These are phyloP conservation scores for Sphagnurus paluster DNA, from an alignment of 1,284 basidiomycete species.

Conservation along the genomic window DNA sequence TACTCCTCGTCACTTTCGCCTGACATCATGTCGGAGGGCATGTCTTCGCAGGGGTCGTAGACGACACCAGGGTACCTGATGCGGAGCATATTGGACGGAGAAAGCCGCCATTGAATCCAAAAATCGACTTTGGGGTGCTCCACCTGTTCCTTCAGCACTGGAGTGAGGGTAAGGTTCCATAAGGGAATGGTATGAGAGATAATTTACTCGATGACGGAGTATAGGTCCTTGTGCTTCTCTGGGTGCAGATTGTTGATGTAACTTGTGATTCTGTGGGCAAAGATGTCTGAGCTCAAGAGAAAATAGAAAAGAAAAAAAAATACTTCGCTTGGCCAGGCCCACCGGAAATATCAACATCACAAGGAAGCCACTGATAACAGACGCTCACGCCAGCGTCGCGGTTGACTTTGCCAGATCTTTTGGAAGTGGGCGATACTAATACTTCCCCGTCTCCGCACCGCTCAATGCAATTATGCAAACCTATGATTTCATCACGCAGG, in stretches of 20 bases:
- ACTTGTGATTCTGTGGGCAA: conserved; percentile 20
- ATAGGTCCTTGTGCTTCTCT: conserved; percentile 11
- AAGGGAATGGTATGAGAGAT: conserved; percentile 19
- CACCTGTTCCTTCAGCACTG: conserved; percentile 12
- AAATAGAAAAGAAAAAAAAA: too few relatives aligned
- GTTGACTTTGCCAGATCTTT: too few relatives aligned
- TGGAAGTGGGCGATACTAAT: too few relatives aligned
- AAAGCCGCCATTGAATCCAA: conserved; percentile 27
- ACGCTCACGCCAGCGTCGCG: too few relatives aligned
- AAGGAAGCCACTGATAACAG: too few relatives aligned
- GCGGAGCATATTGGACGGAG: conserved; percentile 20
- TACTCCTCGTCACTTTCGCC: conserved; percentile 19
- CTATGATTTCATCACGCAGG: too few relatives aligned
- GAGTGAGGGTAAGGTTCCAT: conserved; percentile 21
- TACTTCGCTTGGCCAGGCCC: too few relatives aligned
- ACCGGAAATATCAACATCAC: too few relatives aligned
- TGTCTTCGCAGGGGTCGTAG: conserved; percentile 14
- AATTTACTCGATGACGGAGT: conserved; percentile 16
- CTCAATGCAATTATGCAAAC: too few relatives aligned
- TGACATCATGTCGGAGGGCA: too few relatives aligned
- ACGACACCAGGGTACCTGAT: conserved; percentile 14
- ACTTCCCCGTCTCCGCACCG: too few relatives aligned
- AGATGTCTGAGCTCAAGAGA: too few relatives aligned
- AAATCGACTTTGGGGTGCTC: background rate
- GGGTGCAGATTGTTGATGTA: conserved; percentile 25